A percentile compares a stretch with the other conserved stretches of the same genome.
These are phyloP conservation scores for Fraxinus sp. DNA, from an alignment of 305 asterid species.

Conservation along the genomic window DNA sequence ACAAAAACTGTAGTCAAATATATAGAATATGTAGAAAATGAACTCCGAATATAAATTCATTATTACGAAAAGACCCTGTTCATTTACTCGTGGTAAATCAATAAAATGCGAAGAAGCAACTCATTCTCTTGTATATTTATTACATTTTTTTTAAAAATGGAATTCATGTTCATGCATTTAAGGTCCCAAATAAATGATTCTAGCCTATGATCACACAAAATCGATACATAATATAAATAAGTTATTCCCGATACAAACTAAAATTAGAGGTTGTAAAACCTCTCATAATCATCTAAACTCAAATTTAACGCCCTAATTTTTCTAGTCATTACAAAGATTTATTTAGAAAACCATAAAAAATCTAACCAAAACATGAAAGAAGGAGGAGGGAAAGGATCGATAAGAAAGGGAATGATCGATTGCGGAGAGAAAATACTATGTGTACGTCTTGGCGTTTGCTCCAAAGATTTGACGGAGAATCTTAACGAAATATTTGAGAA, in stretches of 20 bases:
- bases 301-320: too few species aligned
- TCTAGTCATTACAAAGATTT: too few species aligned
- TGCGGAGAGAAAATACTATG: neutral
- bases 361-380: too few species aligned
- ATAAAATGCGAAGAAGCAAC: neutral
- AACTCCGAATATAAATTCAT: neutral
- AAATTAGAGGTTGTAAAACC: neutral
- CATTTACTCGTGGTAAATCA: neutral
- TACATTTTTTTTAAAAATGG: neutral
- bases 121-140: neutral
- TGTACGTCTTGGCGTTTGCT: neutral
- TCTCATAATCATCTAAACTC: neutral
- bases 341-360: too few species aligned
- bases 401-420: neutral
- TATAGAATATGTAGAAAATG: neutral
- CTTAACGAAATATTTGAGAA: neutral
- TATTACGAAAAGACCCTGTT: neutral
- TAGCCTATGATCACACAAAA: neutral
- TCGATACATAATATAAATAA: too few species aligned
- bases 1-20: neutral
- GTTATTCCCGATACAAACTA: neutral
- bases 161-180: neutral
- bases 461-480: neutral
- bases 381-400: neutral
- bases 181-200: neutral